Base-by-base conservation (phyloP, 2,329 filamentous ascomycete genomes). In the Dactylellina cionopaga region DNA sequence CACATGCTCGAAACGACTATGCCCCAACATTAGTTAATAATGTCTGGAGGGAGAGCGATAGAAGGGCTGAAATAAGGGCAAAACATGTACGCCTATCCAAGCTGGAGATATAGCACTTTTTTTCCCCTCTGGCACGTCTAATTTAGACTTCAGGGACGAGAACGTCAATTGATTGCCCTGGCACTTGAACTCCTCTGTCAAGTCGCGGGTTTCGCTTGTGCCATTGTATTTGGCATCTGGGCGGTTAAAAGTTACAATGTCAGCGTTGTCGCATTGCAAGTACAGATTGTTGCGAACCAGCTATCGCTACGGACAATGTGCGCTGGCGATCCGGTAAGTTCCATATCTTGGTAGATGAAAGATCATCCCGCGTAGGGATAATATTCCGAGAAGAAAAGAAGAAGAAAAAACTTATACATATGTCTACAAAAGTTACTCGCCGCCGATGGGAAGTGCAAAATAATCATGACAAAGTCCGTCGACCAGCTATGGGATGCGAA, bases 211-310 rank as follows among this genome's bases (percentile, higher is more conserved):
- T 73, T 73, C 39, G 47, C 69, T 3, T 65, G 52, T 29, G 69
- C 69, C 22, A 73, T 73, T 35, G 69, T 73, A 15, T 73, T 73
- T 29, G 69, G 69, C 27, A 49, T 73, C 13, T 73, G 69, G 69
- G 69, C 69, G 5, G 69, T 73, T 13, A 73, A 73, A 46, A 65
- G 60, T 19, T 73, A 73, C 39, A 73, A 73, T 51, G 69, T 73
- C n/a, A 49, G 46, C 11, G 60, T 73, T 17, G 62, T 66, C 9
- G 62, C 52, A 43, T 49, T 73, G 17, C 52, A 73, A 43, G 69
- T 73, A 2, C 69, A 73, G 49, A 65, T 54, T 5, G 69, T 73
- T 29, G 59, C 69, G 19, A 73, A 73, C n/a, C 69, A 73, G 31
- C 25, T 73, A 35, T 44, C 69, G 9, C 41, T 73, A 15, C 15